phyloP scores from a whole-genome alignment of 169 alveolate genomes.

The Cryptosporidium parvum region DNA sequence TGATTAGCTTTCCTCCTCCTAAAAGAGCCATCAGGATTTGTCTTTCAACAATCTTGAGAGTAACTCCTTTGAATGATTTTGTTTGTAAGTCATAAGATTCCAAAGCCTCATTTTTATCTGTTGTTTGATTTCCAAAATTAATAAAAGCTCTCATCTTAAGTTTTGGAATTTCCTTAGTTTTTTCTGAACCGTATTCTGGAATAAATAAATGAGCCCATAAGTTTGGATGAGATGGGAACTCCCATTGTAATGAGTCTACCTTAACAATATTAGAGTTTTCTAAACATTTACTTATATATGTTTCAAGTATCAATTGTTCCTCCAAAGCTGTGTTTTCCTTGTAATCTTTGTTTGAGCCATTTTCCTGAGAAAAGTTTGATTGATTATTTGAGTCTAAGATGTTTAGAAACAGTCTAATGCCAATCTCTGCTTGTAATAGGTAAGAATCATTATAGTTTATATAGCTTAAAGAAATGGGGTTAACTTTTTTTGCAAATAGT shows the following conservation, averaged over 20 bases:
- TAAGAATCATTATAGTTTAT: conserved; percentile 48
- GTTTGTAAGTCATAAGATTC: conserved; percentile 7
- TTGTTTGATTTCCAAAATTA: not conserved
- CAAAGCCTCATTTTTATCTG: not conserved
- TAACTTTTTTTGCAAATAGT: conserved; percentile 27
- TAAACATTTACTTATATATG: conserved; percentile 60
- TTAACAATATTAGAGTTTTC: conserved; percentile 33
- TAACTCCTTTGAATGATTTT: conserved; percentile 43
- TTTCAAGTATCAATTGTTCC: conserved; percentile 32
- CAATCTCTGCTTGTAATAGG: conserved; percentile 62
- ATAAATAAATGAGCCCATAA: conserved; percentile 52
- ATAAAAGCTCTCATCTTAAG: conserved; percentile 1
- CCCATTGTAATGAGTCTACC: conserved; percentile 52
- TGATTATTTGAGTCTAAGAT: not conserved
- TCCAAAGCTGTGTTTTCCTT: not conserved
- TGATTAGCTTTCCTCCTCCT: conserved; percentile 67
- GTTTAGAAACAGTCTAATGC: conserved; percentile 50
- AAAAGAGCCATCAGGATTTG: conserved; percentile 67
- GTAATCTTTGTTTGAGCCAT: not conserved
- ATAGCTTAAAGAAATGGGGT: conserved; percentile 27
- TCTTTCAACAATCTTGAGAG: conserved; percentile 55
- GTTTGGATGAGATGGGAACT: conserved; percentile 69
- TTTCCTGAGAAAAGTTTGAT: conserved; percentile 6
- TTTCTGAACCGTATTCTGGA: not conserved
- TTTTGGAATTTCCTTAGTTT: not conserved